These are phyloP conservation scores for Dothiorella sarmentorum DNA, from an alignment of 2,329 filamentous ascomycete genomes.

Conservation along the genomic window DNA sequence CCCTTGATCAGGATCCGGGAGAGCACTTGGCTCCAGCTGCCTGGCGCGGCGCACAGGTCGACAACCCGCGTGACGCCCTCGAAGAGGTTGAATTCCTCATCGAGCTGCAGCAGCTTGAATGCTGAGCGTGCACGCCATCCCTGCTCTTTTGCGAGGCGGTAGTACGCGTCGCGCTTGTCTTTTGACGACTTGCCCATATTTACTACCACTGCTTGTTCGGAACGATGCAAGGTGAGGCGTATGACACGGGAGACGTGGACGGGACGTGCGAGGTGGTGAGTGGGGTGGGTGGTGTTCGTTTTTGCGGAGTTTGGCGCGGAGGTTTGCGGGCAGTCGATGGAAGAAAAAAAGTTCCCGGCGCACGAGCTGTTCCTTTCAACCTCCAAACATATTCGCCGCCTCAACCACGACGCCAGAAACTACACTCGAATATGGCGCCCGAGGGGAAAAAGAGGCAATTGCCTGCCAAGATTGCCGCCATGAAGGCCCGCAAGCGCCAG, in stretches of 20 bases:
- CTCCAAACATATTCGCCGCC: background rate
- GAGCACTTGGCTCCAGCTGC: conserved; percentile 95
- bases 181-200: conserved; percentile 95
- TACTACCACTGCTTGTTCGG: background rate
- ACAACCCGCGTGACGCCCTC: conserved; percentile 86
- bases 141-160: conserved; percentile 95
- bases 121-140: conserved; percentile 95
- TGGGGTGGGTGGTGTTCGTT: background rate
- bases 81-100: conserved; percentile 95
- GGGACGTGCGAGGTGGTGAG: background rate
- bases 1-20: conserved; percentile 91
- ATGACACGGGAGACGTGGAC: background rate
- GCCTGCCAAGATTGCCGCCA: conserved; percentile 37
- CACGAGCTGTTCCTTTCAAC: background rate
- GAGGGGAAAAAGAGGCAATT: conserved; percentile 35
- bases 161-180: conserved; percentile 97
- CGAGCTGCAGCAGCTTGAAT: conserved; percentile 94
- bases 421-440: conserved; percentile 23
- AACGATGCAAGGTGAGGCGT: background rate
- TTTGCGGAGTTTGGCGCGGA: conserved; percentile 18
- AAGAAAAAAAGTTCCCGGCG: conserved; percentile 13
- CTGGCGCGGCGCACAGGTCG: conserved; percentile 91
- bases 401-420: background rate
- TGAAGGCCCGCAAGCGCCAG: conserved; percentile 44
- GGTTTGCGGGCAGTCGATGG: background rate